Evolutionary conservation across 2,329 filamentous ascomycete species (phyloP), one percentile per base, ranked within the genome.

Genomic region (Fusarium sp.): DNA sequence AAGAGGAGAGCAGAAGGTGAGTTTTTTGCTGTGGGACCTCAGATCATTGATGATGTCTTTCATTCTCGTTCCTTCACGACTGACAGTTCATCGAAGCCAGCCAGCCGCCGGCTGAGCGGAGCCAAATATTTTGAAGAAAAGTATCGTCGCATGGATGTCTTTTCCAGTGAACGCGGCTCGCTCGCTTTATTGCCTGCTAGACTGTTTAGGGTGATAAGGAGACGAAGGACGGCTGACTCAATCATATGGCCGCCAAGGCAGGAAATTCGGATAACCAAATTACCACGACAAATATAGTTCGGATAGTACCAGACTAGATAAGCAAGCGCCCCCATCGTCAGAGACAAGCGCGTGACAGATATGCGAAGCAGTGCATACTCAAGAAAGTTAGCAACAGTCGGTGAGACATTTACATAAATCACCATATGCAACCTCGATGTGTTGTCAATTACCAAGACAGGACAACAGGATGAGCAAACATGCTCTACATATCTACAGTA

Each of bases 171-270:
- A n/a, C 31, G 54, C 26, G 55, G 57, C 38, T 35, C 36, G 60
- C 33, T 42, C 36, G 12, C 55, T 56, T 54, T 44, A n/a, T 42
- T 52, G 45, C 47, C 22, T 33, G 36, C 58, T 45, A 54, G 55
- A n/a, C 48, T 39, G 26, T 35, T 36, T 13, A 39, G 13, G 24
- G 51, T 52, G 44, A 63, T 28, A 63, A 64, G 52, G 58, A 55
- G 48, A 28, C 60, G 62, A 63, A 63, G 33, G 20, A 58, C 24
- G 55, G 70, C 70, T 77, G 70, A 76, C 63, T 77, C 75, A 63
- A 52, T 39, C n/a, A 35, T 45, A n/a, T 39, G 48, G 44, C 39
- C 24, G 55, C 31, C 57, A 63, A 69, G 54, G 24, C 38, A 57
- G 39, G 39, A 47, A 39, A 52, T 60, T 33, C 45, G 51, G 47